phyloP scores from a whole-genome alignment of 2,329 filamentous ascomycete genomes.

The Pestalotiopsis sp. region DNA sequence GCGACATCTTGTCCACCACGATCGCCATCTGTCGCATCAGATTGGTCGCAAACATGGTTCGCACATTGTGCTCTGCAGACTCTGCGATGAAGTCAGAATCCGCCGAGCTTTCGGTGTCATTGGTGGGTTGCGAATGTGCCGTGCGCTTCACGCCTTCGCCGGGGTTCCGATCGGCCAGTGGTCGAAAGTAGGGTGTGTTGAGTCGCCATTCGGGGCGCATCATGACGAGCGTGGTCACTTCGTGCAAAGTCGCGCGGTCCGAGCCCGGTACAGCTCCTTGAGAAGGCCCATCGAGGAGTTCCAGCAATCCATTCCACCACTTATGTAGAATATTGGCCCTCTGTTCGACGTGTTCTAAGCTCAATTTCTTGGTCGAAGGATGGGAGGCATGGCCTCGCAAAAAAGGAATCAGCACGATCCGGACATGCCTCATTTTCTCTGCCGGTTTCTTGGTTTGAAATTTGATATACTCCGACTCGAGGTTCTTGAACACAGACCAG shows the following conservation, averaged over 20 bases:
- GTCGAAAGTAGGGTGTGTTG: conserved; percentile 68
- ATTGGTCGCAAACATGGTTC: conserved; percentile 84
- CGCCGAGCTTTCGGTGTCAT: conserved; percentile 68
- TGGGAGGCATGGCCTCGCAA: conserved; percentile 71
- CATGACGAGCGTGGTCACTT: conserved; percentile 82
- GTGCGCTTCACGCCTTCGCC: conserved; percentile 47
- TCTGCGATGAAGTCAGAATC: conserved; percentile 50
- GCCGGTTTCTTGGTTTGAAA: conserved; percentile 75
- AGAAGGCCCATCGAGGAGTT: conserved; percentile 71
- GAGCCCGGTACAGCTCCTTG: conserved; percentile 77
- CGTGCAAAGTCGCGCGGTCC: conserved; percentile 80
- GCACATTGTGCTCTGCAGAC: conserved; percentile 85
- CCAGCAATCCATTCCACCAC: conserved; percentile 86
- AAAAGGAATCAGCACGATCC: conserved; percentile 75
- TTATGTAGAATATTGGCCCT: conserved; percentile 80
- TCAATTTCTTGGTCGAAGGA: conserved; percentile 63
- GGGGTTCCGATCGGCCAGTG: conserved; percentile 59
- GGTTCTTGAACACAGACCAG: conserved; percentile 56
- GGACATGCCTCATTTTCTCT: conserved; percentile 76
- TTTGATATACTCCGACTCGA: conserved; percentile 50
- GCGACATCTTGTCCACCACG: conserved; percentile 86
- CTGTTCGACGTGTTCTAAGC: conserved; percentile 82
- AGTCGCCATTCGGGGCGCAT: conserved; percentile 85
- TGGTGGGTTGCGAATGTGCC: conserved; percentile 54
- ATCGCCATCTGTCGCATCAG: conserved; percentile 82